Base-by-base conservation (phyloP, 2,329 filamentous ascomycete genomes). In the Sclerotinia spermophila region DNA sequence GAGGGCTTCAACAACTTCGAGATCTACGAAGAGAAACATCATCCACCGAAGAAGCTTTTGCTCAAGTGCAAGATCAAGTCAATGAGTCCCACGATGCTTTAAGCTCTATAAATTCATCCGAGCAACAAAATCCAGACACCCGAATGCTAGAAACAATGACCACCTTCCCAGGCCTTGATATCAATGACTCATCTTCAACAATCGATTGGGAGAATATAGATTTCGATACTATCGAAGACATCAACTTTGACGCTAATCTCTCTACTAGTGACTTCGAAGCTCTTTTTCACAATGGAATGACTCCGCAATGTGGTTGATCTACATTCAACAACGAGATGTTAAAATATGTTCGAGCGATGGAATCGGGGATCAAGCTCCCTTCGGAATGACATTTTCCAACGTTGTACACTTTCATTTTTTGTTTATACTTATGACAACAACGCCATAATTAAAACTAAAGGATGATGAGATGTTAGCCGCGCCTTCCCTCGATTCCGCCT, bases 1-100 rank as follows among this genome's bases (percentile, higher is more conserved):
- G 74, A 51, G 74, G 74, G 1, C 62, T 76, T 19, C 45, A 69
- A 45, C 74, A 75, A 42, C 61, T 76, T 24, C 55, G 42, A 68
- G 55, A 68, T 61, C 44, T 59, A 33, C 38, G 65, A 62, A 61
- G 53, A 45, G 66, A 45, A 35, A 33, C 45, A 55, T 24, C 30
- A 56, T 27, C 51, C 48, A 19, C 30, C 21, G 2, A 11, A 13
- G 38, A 66, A 35, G n/a, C 55, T 67, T 8, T 58, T 35, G 2
- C 21, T 6, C 24, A 59, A 30, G 45, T 44, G 10, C 42, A 38
- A 3, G 19, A 35, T 6, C 10, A 19, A 7, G 33, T 24, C 1
- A 17, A 48, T 64, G 13, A 35, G 15, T 3, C 15, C 1, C 8
- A 13, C 21, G 60, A 64, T 51, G 24, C 56, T 8, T 68, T 55